A percentile compares a stretch with the other conserved stretches of the same genome.
phyloP scores from a whole-genome alignment of 139 green algal species.

The Pycnococcus provasolii region DNA sequence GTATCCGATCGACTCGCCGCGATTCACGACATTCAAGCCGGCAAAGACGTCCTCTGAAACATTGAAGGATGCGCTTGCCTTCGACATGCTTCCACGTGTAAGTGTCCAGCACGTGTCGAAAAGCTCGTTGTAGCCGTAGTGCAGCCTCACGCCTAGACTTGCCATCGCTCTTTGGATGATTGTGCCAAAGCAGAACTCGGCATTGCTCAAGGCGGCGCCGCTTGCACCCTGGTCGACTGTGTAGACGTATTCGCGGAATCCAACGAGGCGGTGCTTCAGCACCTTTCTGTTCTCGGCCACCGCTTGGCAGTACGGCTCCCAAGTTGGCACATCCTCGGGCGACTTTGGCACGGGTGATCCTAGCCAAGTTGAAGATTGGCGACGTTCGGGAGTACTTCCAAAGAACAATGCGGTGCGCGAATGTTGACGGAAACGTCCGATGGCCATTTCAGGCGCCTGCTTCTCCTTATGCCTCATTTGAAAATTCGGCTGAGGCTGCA shows the following conservation, averaged over 20 bases:
- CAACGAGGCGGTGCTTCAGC: constrained; percentile 32
- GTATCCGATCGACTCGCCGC: not conserved
- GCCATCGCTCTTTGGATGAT: constrained; percentile 33
- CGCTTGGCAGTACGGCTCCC: not conserved
- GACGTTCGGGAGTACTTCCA: not conserved
- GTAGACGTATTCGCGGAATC: constrained; percentile 58
- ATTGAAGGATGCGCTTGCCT: constrained; percentile 33
- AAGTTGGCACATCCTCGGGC: not conserved
- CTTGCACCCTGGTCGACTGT: constrained; percentile 8
- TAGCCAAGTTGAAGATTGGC: not conserved
- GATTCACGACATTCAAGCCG: constrained; percentile 4
- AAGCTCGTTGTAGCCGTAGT: constrained; percentile 81
- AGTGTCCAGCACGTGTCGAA: constrained; percentile 75
- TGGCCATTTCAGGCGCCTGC: too few species aligned
- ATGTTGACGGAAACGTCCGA: too few species aligned
- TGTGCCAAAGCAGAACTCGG: not conserved
- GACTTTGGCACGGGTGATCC: not conserved
- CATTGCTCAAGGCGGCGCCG: not conserved
- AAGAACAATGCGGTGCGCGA: not conserved
- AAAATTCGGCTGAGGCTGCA: too few species aligned
- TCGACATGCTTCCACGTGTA: constrained; percentile 52
- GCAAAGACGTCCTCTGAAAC: constrained; percentile 38
- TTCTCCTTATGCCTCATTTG: too few species aligned
- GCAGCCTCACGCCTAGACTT: constrained; percentile 49
- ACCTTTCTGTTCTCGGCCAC: not conserved